Conservation (phyloP, 805 yeast genomes). For the Saccharomyces eubayanus region DNA sequence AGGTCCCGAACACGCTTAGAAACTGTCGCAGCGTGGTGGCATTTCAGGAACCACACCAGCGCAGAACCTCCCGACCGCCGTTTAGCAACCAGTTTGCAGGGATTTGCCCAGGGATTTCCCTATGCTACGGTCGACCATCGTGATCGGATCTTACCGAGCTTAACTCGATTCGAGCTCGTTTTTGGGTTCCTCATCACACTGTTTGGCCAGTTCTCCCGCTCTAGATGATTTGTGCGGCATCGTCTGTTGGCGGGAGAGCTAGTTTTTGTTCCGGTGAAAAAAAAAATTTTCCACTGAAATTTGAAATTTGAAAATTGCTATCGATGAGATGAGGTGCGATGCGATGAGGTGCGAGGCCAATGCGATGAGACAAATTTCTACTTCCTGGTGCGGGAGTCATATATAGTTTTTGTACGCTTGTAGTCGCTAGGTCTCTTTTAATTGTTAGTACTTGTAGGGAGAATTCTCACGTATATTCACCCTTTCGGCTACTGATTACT, state of each 20-base stretch:
- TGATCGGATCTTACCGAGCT: not conserved
- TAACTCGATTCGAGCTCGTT: not conserved
- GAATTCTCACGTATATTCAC: not conserved
- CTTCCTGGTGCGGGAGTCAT: not conserved
- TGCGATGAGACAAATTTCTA: not conserved
- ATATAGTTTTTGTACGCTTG: not conserved
- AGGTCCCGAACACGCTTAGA: not conserved
- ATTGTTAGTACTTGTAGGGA: not conserved
- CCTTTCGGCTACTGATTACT: not conserved
- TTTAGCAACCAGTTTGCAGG: not conserved
- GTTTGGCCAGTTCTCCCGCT: not conserved
- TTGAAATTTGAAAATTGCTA: not conserved
- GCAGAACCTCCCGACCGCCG: not conserved
- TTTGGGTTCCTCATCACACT: not conserved
- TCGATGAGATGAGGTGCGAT: not conserved
- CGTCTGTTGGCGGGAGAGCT: not conserved
- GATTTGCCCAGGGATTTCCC: not conserved
- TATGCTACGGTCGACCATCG: not conserved
- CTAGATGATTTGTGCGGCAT: not conserved
- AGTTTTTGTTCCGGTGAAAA: not conserved
- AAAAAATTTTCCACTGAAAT: not conserved
- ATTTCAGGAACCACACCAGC: not conserved
- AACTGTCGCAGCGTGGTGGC: not conserved
- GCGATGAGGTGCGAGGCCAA: not conserved
- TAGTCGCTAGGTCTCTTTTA: not conserved